Percentiles rank a stretch among this genome's conserved stretches.
phyloP scores from a whole-genome alignment of 768 basidiomycete species.

The Lepiota venenata region DNA sequence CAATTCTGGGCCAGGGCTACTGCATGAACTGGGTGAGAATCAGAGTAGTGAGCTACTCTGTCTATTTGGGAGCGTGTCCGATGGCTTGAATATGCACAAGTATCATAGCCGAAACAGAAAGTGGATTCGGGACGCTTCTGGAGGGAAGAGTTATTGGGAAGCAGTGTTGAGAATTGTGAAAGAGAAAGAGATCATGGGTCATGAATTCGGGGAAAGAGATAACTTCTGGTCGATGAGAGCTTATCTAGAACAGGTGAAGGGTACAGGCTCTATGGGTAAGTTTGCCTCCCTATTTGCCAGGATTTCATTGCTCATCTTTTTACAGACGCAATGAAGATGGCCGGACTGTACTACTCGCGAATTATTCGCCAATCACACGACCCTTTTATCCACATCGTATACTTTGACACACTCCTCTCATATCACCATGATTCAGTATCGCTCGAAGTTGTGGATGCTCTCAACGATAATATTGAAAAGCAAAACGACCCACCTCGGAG shows the following conservation, averaged over 20 bases:
- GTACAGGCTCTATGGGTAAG: slow-evolving; percentile 7
- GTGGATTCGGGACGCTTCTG: neutral
- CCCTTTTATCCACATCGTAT: slow-evolving; percentile 44
- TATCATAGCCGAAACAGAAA: neutral
- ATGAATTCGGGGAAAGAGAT: slow-evolving; percentile 39
- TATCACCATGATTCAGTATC: neutral
- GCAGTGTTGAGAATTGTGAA: slow-evolving; percentile 41
- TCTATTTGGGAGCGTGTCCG: slow-evolving; percentile 7
- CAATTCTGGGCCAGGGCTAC: neutral
- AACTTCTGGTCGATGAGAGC: slow-evolving; percentile 59
- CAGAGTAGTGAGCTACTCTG: slow-evolving; percentile 7
- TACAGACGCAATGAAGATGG: slow-evolving; percentile 21
- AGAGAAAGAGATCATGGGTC: slow-evolving; percentile 38
- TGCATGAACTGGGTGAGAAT: neutral
- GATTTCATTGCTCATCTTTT: neutral
- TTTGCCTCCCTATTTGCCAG: neutral
- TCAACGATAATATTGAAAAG: slow-evolving; percentile 15
- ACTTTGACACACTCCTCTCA: slow-evolving; percentile 36
- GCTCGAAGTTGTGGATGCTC: neutral
- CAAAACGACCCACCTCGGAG: slow-evolving; percentile 20
- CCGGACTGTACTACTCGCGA: slow-evolving; percentile 36
- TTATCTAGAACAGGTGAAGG: slow-evolving; percentile 6
- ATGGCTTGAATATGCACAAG: neutral
- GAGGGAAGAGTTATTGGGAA: slow-evolving; percentile 39
- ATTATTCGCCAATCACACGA: slow-evolving; percentile 29